Evolutionary conservation across 2,329 filamentous ascomycete genomes (phyloP).

Genomic region (Microdochium paspali): DNA sequence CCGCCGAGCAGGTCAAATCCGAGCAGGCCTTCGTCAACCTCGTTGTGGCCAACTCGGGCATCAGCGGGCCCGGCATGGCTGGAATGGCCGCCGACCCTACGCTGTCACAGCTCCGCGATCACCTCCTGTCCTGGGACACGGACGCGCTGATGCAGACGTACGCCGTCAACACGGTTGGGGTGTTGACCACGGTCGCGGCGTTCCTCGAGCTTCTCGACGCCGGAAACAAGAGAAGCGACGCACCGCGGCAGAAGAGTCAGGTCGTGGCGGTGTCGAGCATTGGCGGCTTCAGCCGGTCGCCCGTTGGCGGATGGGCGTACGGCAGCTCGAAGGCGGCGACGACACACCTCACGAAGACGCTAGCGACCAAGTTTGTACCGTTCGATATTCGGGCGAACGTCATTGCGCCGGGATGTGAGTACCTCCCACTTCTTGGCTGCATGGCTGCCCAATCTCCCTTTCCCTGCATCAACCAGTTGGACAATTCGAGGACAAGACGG

Average conservation of each 20-base stretch:
- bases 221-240: slow-evolving; percentile 42
- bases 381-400: slow-evolving; percentile 32
- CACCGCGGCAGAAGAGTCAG: slow-evolving; percentile 30
- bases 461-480: too few species aligned
- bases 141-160: slow-evolving; percentile 48
- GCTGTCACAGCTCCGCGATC: slow-evolving; percentile 8
- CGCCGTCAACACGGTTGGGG: slow-evolving; percentile 47
- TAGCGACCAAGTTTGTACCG: slow-evolving; percentile 50
- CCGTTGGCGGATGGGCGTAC: slow-evolving; percentile 56
- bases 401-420: slow-evolving; percentile 17
- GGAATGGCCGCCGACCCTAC: slow-evolving; percentile 26
- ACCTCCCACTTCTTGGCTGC: too few species aligned
- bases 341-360: slow-evolving; percentile 55
- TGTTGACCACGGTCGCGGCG: slow-evolving; percentile 54
- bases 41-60: slow-evolving; percentile 48
- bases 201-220: slow-evolving; percentile 50
- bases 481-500: neutral
- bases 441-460: too few species aligned
- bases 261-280: slow-evolving; percentile 55
- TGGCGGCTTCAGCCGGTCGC: slow-evolving; percentile 49
- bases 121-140: slow-evolving; percentile 17
- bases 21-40: slow-evolving; percentile 51
- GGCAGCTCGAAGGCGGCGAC: slow-evolving; percentile 57
- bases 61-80: slow-evolving; percentile 19
- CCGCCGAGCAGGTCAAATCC: slow-evolving; percentile 41